These are phyloP conservation scores for Tilletia caries DNA, from an alignment of 1,284 basidiomycete species.

Conservation along the genomic window DNA sequence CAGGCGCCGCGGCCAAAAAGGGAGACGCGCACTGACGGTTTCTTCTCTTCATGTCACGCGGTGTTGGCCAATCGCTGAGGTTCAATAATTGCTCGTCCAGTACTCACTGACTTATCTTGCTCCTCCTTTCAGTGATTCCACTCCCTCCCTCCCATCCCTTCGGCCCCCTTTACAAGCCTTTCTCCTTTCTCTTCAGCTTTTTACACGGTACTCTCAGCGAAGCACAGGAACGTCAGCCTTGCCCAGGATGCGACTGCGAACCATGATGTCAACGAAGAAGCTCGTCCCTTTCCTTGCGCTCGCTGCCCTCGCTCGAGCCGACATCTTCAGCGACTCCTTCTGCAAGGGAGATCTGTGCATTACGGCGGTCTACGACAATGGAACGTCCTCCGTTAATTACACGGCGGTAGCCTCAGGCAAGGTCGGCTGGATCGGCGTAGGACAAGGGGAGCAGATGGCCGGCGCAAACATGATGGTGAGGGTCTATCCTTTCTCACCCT, in stretches of 20 bases:
- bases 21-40: no score
- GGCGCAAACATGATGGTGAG: conserved; percentile 13
- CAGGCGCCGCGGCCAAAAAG: no score
- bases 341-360: neutral
- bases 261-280: neutral
- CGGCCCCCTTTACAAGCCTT: no score
- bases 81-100: no score
- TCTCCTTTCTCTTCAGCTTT: no score
- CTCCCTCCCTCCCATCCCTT: no score
- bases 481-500: neutral
- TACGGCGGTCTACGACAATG: neutral
- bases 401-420: neutral
- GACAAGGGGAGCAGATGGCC: neutral
- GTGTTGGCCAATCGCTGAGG: no score
- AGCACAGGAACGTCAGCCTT: no score
- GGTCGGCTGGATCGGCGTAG: conserved; percentile 11
- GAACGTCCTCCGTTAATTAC: neutral
- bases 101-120: no score
- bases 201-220: no score
- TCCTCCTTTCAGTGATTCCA: no score
- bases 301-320: neutral
- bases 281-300: neutral
- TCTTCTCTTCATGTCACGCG: no score
- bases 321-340: neutral
- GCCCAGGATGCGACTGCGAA: neutral